A percentile compares a stretch with the other conserved stretches of the same genome.
Conservation (phyloP, 108 stramenopile species). For the Conticribra guillardii region DNA sequence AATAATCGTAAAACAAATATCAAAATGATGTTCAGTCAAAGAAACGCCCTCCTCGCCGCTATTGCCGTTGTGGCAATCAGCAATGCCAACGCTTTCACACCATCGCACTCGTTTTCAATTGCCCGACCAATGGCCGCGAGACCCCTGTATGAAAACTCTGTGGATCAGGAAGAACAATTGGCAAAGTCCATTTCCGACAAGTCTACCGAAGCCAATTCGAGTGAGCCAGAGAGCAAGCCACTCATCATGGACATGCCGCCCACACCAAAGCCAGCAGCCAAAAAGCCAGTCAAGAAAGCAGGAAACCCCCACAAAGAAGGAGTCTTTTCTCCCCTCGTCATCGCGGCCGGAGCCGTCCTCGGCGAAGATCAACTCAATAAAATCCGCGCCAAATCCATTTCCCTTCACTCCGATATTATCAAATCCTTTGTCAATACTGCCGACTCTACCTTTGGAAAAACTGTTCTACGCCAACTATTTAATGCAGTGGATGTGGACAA, state of each 20-base stretch:
- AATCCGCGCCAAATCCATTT: conserved; percentile 77
- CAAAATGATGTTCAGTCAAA: neutral
- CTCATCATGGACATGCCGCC: conserved; percentile 54
- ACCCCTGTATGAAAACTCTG: neutral
- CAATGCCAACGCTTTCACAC: neutral
- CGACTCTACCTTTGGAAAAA: conserved; percentile 66
- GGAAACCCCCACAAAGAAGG: conserved; percentile 59
- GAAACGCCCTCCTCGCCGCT: conserved; percentile 17
- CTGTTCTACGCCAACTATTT: conserved; percentile 63
- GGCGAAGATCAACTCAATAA: conserved; percentile 74
- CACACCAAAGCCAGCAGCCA: conserved; percentile 5
- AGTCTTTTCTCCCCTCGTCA: conserved; percentile 76
- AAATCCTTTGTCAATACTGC: conserved; percentile 72
- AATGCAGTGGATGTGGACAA: conserved; percentile 59
- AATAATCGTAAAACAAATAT: neutral
- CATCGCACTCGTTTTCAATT: neutral
- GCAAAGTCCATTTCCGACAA: neutral
- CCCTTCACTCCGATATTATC: conserved; percentile 75
- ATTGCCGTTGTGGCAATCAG: conserved; percentile 3
- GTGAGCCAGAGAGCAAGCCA: no score
- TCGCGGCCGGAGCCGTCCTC: conserved; percentile 58
- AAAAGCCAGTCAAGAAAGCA: conserved; percentile 7
- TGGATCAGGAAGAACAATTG: neutral
- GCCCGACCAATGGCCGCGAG: neutral
- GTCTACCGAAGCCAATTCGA: conserved; percentile 6